Evolutionary conservation across 495 filamentous ascomycete genomes (phyloP).

Genomic region (Aspergillus olivimuriae): DNA sequence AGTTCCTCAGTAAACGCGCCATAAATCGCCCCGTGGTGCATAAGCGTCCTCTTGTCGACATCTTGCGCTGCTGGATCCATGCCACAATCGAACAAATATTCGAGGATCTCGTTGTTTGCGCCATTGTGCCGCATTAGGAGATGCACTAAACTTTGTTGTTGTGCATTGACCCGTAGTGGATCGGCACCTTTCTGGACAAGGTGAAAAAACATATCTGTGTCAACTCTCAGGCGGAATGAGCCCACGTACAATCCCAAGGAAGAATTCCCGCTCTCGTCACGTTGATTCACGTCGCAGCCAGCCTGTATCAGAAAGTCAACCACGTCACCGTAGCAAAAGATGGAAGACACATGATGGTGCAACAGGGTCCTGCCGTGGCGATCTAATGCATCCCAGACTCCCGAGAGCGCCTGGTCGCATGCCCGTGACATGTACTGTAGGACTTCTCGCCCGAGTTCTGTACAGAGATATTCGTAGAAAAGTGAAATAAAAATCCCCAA

Average conservation of each 20-base stretch:
- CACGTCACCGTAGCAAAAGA: conserved; percentile 1
- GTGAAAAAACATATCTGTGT: not conserved
- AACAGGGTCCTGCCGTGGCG: conserved; percentile 1
- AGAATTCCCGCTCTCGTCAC: not conserved
- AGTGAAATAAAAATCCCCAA: no score
- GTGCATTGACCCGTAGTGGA: not conserved
- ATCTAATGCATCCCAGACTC: conserved; percentile 3
- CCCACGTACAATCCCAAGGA: not conserved
- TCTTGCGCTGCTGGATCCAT: conserved; percentile 8
- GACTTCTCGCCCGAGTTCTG: no score
- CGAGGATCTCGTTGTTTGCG: conserved; percentile 3
- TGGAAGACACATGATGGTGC: conserved; percentile 2
- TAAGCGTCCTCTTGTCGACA: conserved; percentile 4
- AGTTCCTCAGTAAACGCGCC: conserved; percentile 7
- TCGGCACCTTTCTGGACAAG: not conserved
- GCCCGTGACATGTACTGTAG: conserved; percentile 2
- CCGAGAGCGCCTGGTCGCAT: not conserved
- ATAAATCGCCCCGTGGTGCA: conserved; percentile 12
- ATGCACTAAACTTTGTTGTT: not conserved
- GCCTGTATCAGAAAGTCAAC: conserved; percentile 3
- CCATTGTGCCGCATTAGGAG: conserved; percentile 9
- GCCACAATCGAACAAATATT: conserved; percentile 4
- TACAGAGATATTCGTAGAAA: no score
- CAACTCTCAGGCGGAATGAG: not conserved
- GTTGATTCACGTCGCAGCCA: conserved; percentile 4